Conservation (phyloP, 176 grass and related monocot species). For the Zoysia japonica region DNA sequence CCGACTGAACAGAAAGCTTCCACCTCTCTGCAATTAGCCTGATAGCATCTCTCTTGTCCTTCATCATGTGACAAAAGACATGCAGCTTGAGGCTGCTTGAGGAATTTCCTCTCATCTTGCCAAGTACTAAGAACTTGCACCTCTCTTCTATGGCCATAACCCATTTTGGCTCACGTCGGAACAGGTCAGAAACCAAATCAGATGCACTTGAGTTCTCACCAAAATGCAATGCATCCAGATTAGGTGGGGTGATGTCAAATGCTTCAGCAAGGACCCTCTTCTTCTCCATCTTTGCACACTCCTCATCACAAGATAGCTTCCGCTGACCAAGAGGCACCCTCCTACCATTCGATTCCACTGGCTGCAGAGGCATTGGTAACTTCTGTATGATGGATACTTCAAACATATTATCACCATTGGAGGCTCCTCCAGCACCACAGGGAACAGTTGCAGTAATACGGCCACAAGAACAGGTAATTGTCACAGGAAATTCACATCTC, state of each 20-base stretch:
- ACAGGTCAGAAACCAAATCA: constrained; percentile 67
- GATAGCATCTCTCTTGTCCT: constrained; percentile 85
- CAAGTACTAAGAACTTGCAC: constrained; percentile 89
- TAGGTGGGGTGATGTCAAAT: constrained; percentile 85
- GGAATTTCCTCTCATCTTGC: constrained; percentile 64
- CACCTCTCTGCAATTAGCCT: constrained; percentile 81
- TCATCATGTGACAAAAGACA: constrained; percentile 75
- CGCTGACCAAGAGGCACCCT: constrained; percentile 89
- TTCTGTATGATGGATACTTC: constrained; percentile 82
- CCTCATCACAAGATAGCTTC: constrained; percentile 88
- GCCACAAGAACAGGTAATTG: constrained; percentile 78
- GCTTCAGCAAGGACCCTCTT: constrained; percentile 86
- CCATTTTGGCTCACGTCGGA: constrained; percentile 84
- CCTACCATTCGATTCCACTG: constrained; percentile 66
- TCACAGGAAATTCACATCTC: constrained; percentile 70
- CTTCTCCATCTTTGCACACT: constrained; percentile 82
- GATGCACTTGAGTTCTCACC: constrained; percentile 62
- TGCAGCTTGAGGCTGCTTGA: constrained; percentile 65
- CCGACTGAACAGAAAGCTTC: constrained; percentile 79
- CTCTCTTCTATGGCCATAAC: constrained; percentile 86
- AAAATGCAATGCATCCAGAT: constrained; percentile 85
- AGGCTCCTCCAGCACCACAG: constrained; percentile 69
- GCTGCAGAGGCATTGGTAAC: constrained; percentile 70
- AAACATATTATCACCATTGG: constrained; percentile 49
- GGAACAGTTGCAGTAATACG: constrained; percentile 72